Conservation (phyloP, 2,329 filamentous ascomycete genomes). For the Aspergillus brasiliensis region DNA sequence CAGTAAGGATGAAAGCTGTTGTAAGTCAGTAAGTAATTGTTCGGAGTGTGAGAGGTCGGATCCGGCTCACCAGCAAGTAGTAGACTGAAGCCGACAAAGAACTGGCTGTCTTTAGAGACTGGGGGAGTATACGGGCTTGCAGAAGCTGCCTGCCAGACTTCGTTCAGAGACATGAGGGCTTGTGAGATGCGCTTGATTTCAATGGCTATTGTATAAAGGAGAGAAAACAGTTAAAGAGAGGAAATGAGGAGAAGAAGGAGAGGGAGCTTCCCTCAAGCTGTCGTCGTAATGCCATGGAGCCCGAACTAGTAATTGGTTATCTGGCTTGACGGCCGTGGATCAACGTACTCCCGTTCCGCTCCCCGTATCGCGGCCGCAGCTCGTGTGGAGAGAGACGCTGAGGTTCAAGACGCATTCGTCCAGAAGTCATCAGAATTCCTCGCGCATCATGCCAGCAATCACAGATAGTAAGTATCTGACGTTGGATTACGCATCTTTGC, state of each 20-base stretch:
- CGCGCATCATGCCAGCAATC: slow-evolving; percentile 28
- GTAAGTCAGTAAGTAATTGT: slow-evolving; percentile 18
- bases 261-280: slow-evolving; percentile 15
- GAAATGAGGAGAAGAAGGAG: slow-evolving; percentile 1
- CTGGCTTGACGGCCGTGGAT: slow-evolving; percentile 27
- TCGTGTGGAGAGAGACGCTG: slow-evolving; percentile 20
- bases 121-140: slow-evolving; percentile 80
- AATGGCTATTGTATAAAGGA: slow-evolving; percentile 4
- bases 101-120: slow-evolving; percentile 80
- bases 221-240: background rate
- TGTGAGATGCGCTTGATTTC: background rate
- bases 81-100: slow-evolving; percentile 75
- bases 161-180: slow-evolving; percentile 68
- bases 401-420: slow-evolving; percentile 5
- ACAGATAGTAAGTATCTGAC: slow-evolving; percentile 35
- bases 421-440: background rate
- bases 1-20: slow-evolving; percentile 67
- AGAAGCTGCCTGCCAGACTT: slow-evolving; percentile 92
- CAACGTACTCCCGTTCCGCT: slow-evolving; percentile 25
- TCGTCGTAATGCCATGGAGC: slow-evolving; percentile 6
- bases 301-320: slow-evolving; percentile 15
- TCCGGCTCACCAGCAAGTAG: slow-evolving; percentile 61
- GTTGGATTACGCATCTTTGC: background rate
- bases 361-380: slow-evolving; percentile 19
- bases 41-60: background rate